Conservation (phyloP, 768 basidiomycete genomes). For the Thelephora aurantiotincta region DNA sequence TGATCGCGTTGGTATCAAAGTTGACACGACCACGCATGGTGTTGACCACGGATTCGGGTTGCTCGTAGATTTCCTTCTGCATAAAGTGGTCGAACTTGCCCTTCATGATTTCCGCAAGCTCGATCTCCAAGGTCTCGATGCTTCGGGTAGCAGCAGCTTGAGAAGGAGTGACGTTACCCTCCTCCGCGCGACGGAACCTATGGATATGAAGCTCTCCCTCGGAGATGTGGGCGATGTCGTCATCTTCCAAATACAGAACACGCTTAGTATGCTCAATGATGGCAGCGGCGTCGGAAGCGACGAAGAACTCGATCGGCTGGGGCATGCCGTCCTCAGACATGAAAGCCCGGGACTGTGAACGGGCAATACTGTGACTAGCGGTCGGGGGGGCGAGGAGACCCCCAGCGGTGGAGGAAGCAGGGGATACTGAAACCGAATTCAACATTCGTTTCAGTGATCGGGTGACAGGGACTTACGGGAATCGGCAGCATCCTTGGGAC, state of each 20-base stretch:
- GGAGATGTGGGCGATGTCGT: constrained; percentile 95
- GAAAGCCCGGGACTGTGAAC: constrained; percentile 94
- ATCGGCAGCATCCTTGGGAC: constrained; percentile 44
- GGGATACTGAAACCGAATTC: constrained; percentile 20
- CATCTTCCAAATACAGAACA: constrained; percentile 96
- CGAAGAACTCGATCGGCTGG: constrained; percentile 98
- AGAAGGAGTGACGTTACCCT: constrained; percentile 24
- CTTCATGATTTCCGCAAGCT: constrained; percentile 99
- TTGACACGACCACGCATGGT: constrained; percentile 99
- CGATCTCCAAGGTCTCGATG: constrained; percentile 96
- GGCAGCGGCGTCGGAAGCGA: constrained; percentile 93
- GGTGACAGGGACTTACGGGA: constrained; percentile 21
- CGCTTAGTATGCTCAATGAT: constrained; percentile 98
- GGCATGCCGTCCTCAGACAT: constrained; percentile 97
- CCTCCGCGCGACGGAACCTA: constrained; percentile 84
- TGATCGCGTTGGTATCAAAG: constrained; percentile 86
- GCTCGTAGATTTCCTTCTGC: constrained; percentile 99
- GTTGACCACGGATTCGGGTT: constrained; percentile 98
- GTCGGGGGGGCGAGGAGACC: constrained; percentile 56
- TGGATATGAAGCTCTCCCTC: constrained; percentile 98
- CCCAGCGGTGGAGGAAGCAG: constrained; percentile 32
- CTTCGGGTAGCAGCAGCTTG: constrained; percentile 66
- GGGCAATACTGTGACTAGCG: constrained; percentile 64
- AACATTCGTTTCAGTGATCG: not conserved
- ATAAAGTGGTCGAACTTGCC: constrained; percentile 99